Evolutionary conservation across 2,329 filamentous ascomycete genomes (phyloP).

Genomic region (Talaromyces sp.): DNA sequence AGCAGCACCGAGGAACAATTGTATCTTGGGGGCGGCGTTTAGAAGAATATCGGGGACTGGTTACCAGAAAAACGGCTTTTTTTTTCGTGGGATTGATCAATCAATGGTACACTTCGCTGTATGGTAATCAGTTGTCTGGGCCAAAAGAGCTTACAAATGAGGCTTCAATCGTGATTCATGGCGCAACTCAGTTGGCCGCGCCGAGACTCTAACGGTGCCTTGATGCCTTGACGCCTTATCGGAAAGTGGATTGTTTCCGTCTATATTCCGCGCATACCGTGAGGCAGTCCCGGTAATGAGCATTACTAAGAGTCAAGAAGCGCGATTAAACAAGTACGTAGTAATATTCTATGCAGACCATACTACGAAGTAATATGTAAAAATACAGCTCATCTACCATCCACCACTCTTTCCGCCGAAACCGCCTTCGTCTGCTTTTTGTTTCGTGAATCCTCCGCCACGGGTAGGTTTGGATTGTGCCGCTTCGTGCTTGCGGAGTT

Average conservation of each 20-base stretch:
- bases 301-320: too few relatives aligned
- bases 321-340: neutral
- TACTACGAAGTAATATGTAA: neutral
- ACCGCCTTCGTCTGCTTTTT: slow-evolving; percentile 47
- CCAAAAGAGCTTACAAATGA: neutral
- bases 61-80: neutral
- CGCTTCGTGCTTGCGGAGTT: slow-evolving; percentile 81
- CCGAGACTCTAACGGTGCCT: neutral
- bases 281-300: too few relatives aligned
- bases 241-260: neutral
- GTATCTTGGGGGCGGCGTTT: neutral
- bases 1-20: neutral
- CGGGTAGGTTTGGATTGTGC: slow-evolving; percentile 75
- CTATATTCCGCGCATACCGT: neutral
- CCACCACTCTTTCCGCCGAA: slow-evolving; percentile 37
- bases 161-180: neutral
- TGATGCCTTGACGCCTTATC: neutral
- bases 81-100: neutral
- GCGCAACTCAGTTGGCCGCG: neutral
- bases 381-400: slow-evolving; percentile 22
- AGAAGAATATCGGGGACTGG: neutral
- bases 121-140: too few relatives aligned
- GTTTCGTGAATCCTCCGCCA: slow-evolving; percentile 37
- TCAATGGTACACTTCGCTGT: neutral
- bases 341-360: neutral